phyloP scores from a whole-genome alignment of 495 filamentous ascomycete species.

The Penicillium psychrofluorescens region DNA sequence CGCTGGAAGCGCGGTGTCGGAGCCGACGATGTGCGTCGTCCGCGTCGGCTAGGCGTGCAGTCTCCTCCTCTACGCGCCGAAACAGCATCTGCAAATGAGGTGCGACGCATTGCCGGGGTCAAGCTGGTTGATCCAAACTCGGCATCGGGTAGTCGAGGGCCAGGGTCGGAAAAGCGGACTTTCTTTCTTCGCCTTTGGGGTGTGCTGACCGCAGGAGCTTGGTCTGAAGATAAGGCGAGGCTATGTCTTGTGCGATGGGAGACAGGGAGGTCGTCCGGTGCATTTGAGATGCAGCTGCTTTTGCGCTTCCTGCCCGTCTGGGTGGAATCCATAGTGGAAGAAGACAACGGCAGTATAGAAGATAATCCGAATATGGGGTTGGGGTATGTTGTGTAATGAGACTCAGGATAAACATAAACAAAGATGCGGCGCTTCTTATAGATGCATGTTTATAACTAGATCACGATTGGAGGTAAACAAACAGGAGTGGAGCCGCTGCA shows the following conservation, averaged over 20 bases:
- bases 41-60: slow-evolving; percentile 36
- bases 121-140: slow-evolving; percentile 50
- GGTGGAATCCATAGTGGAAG: slow-evolving; percentile 21
- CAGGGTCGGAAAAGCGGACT: slow-evolving; percentile 69
- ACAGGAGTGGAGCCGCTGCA: slow-evolving; percentile 3
- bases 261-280: slow-evolving; percentile 11
- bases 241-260: slow-evolving; percentile 14
- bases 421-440: neutral
- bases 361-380: too few relatives aligned
- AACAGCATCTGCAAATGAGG: slow-evolving; percentile 34
- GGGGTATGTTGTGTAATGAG: neutral
- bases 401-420: slow-evolving; percentile 6
- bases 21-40: slow-evolving; percentile 28
- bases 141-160: slow-evolving; percentile 33
- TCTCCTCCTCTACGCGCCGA: slow-evolving; percentile 5
- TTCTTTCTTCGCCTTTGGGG: slow-evolving; percentile 42
- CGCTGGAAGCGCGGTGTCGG: slow-evolving; percentile 18
- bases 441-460: neutral
- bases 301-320: slow-evolving; percentile 23
- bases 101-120: slow-evolving; percentile 57
- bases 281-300: slow-evolving; percentile 16
- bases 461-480: slow-evolving; percentile 13
- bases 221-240: neutral
- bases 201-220: neutral
- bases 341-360: neutral